These are phyloP conservation scores for Penicillium palitans DNA, from an alignment of 2,329 filamentous ascomycete species.

Conservation along the genomic window DNA sequence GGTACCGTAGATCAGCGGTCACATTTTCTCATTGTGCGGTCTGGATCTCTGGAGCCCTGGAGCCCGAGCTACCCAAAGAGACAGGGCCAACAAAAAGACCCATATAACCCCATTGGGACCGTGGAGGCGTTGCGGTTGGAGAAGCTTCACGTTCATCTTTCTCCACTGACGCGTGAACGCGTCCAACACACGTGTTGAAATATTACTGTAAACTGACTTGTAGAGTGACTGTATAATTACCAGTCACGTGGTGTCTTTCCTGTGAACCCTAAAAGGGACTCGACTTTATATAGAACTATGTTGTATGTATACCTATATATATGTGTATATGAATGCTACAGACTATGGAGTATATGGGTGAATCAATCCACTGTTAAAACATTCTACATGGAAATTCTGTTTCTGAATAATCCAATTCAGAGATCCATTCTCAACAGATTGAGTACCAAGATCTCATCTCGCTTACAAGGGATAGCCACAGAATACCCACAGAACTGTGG, in stretches of 20 bases:
- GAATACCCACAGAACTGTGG: neutral
- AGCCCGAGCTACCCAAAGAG: neutral
- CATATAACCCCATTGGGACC: constrained; percentile 6
- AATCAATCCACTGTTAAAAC: neutral
- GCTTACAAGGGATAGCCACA: constrained; percentile 5
- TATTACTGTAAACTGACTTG: neutral
- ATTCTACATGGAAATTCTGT: neutral
- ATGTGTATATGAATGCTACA: no score
- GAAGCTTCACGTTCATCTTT: constrained; percentile 7
- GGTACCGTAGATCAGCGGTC: constrained; percentile 8
- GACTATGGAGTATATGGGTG: neutral
- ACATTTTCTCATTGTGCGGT: constrained; percentile 17
- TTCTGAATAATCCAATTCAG: neutral
- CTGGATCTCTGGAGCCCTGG: constrained; percentile 5
- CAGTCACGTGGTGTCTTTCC: neutral
- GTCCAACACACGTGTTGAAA: constrained; percentile 3
- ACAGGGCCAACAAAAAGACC: neutral
- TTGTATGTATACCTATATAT: no score
- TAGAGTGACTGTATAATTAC: neutral
- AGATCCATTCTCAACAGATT: neutral
- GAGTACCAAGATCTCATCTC: constrained; percentile 1
- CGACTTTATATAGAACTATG: no score
- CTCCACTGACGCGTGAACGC: constrained; percentile 10
- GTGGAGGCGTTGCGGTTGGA: constrained; percentile 2
- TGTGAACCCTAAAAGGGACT: neutral